Percentiles rank a stretch among this genome's conserved stretches.
These are phyloP conservation scores for Fusarium luffae DNA, from an alignment of 2,329 filamentous ascomycete species.

Conservation along the genomic window DNA sequence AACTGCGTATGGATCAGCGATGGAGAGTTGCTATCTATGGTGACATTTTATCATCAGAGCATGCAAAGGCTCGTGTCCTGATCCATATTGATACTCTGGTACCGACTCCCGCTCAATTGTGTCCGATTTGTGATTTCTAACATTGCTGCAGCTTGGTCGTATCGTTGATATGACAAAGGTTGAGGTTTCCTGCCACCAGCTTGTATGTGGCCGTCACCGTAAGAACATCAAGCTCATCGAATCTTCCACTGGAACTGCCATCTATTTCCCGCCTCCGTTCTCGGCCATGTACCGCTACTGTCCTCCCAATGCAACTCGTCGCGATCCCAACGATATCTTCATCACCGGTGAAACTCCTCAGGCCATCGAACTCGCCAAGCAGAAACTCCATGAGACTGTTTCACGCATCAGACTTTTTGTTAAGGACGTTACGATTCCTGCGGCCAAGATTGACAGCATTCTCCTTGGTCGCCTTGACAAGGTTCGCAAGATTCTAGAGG, in stretches of 20 bases:
- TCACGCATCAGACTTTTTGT: constrained; percentile 83
- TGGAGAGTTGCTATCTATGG: constrained; percentile 95
- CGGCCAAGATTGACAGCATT: constrained; percentile 95
- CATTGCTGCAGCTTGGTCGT: constrained; percentile 69
- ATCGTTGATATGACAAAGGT: constrained; percentile 83
- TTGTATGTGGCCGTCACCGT: constrained; percentile 91
- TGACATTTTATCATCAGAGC: constrained; percentile 93
- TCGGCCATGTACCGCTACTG: constrained; percentile 91
- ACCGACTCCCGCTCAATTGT: constrained; percentile 39
- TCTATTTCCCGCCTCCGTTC: constrained; percentile 97
- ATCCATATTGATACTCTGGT: constrained; percentile 98
- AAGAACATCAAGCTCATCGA: constrained; percentile 99
- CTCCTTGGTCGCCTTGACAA: constrained; percentile 92
- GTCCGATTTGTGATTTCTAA: constrained; percentile 25
- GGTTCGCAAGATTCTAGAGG: constrained; percentile 96
- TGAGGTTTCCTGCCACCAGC: constrained; percentile 87
- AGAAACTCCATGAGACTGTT: constrained; percentile 88
- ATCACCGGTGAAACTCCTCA: constrained; percentile 91
- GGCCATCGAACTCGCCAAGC: constrained; percentile 87
- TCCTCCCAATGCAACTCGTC: constrained; percentile 80
- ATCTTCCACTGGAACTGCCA: constrained; percentile 92
- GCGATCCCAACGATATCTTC: constrained; percentile 90
- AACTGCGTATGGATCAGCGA: constrained; percentile 88
- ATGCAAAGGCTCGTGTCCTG: constrained; percentile 94
- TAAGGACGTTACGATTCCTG: constrained; percentile 90